A percentile compares a stretch with the other conserved stretches of the same genome.
These are phyloP conservation scores for Suaeda aralocaspica DNA, from an alignment of 148 eudicot species.

Conservation along the genomic window DNA sequence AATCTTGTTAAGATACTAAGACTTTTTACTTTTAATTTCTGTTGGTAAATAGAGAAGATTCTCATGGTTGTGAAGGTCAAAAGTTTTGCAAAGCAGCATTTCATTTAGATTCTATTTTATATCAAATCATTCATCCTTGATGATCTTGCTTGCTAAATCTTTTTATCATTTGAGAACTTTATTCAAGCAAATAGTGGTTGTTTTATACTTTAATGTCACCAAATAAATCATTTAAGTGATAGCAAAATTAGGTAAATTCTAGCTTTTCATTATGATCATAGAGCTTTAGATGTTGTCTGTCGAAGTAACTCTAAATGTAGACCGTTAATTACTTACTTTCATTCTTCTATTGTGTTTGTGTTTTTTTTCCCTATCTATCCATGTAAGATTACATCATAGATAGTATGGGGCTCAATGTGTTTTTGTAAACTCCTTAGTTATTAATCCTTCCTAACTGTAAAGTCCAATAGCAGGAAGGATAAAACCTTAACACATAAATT, in stretches of 20 bases:
- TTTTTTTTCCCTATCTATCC: neutral
- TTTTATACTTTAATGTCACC: neutral
- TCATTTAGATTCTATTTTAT: conserved; percentile 4
- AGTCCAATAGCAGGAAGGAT: neutral
- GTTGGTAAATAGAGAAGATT: conserved; percentile 25
- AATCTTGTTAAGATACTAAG: neutral
- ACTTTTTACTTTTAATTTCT: neutral
- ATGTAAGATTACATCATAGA: no score
- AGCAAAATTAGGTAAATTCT: neutral
- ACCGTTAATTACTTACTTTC: neutral
- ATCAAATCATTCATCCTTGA: conserved; percentile 16
- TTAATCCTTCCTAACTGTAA: neutral
- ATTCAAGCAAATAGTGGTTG: neutral
- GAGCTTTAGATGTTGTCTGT: neutral
- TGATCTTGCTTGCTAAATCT: neutral
- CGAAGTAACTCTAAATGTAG: neutral
- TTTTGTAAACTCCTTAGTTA: no score
- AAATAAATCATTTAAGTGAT: neutral
- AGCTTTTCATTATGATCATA: no score
- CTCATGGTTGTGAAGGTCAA: conserved; percentile 30
- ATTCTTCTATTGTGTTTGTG: neutral
- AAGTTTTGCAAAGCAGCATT: conserved; percentile 22
- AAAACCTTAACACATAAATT: neutral
- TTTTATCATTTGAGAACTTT: neutral
- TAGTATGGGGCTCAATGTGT: no score